Percentiles rank a stretch among this genome's conserved stretches.
Conservation (phyloP, 805 yeast species). For the Myxozyma nipponensis region DNA sequence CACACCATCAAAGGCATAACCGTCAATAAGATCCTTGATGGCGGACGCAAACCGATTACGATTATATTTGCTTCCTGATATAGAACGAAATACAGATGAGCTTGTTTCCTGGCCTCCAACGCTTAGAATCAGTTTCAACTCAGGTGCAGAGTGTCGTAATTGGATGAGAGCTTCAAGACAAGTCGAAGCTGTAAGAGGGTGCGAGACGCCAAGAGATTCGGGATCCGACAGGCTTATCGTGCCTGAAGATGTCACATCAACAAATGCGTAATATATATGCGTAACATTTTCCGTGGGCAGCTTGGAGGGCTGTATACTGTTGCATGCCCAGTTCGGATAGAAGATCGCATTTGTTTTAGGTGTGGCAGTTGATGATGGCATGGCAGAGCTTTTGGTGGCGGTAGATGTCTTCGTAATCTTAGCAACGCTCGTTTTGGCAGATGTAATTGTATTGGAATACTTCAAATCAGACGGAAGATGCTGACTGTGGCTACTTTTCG, state of each 20-base stretch:
- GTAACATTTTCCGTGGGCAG: constrained; percentile 56
- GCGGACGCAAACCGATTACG: constrained; percentile 48
- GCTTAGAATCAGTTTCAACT: constrained; percentile 60
- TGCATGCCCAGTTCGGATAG: constrained; percentile 25
- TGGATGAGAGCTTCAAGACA: constrained; percentile 4
- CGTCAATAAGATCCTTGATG: constrained; percentile 45
- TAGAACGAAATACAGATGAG: constrained; percentile 45
- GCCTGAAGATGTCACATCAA: constrained; percentile 55
- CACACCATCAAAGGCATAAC: constrained; percentile 76
- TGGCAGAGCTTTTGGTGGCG: background rate
- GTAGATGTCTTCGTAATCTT: background rate
- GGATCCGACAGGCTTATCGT: constrained; percentile 47
- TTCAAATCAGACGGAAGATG: too few species aligned
- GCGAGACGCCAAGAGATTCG: constrained; percentile 34
- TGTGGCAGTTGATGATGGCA: background rate
- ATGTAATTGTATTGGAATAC: too few species aligned
- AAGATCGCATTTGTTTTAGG: constrained; percentile 10
- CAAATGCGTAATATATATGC: constrained; percentile 74
- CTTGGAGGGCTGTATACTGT: constrained; percentile 35
- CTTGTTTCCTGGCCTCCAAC: constrained; percentile 74
- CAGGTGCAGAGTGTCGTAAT: constrained; percentile 6
- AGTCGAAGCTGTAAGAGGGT: constrained; percentile 1
- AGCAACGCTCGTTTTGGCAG: too few species aligned
- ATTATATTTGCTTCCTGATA: constrained; percentile 39
- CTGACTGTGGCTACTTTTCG: too few species aligned